Evolutionary conservation across 164 flowering plant genomes (phyloP), one percentile per base, ranked within the genome.

Genomic region (Vitis labrusca): DNA sequence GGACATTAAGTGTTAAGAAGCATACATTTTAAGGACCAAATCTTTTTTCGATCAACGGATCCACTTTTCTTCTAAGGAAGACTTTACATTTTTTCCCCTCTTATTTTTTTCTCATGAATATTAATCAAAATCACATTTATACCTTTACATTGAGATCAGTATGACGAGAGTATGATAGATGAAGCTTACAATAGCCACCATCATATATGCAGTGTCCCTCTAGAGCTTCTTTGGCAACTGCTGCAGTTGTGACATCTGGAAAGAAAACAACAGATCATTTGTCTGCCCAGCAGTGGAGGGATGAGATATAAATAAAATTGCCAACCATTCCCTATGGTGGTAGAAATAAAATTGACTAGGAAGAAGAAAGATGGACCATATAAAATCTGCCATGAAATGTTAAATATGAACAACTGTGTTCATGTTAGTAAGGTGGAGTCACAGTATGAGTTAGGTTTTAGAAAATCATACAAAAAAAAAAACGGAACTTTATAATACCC

Each of bases 151-250:
- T 91, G 85, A 93, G 98, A 86, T 93, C 98, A 88, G 98, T 93
- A 87, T 93, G 95, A 87, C 94, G 98, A 89, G 98, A 93, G 92
- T 88, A 91, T 86, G 97, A 83, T 86, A 93, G 92, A 88, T 89
- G 98, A 89, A 93, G 98, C 98, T 93, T 93, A 88, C 97, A 91
- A 76, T 88, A 93, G 90, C 98, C 98, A 84, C 97, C 98, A 84
- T 93, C 98, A 88, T 93, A 93, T 77, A 93, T 91, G 94, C 97
- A 87, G 73, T 93, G 97, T 71, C 98, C 98, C 78, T 93, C 98
- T 62, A 93, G 77, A 54, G 93, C 81, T 29, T 88, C 91, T 79
- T 90, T 93, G 23, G 97, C 98, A 68, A 83, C 86, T 14, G 89
- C 84, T 56, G 97, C 98, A 53, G 87, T 88, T 17, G 85, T 59